These are phyloP conservation scores for Tolypocladium album DNA, from an alignment of 2,329 filamentous ascomycete genomes.

Conservation along the genomic window DNA sequence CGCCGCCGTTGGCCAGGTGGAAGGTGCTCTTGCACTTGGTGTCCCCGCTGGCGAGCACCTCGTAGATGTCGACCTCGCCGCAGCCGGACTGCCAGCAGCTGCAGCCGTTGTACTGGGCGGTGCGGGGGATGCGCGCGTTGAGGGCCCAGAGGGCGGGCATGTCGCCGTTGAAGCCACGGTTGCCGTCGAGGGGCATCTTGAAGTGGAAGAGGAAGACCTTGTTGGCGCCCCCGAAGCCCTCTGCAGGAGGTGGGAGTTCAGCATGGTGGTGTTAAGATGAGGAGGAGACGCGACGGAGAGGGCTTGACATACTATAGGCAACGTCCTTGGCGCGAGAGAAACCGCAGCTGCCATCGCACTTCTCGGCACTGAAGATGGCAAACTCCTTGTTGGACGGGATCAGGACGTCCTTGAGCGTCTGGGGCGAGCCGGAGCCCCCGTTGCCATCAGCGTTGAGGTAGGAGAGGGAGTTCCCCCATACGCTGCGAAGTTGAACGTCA, in stretches of 20 bases:
- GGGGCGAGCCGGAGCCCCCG: constrained; percentile 24
- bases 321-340: constrained; percentile 30
- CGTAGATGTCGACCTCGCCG: constrained; percentile 67
- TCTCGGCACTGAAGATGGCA: constrained; percentile 31
- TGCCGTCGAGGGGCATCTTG: constrained; percentile 54
- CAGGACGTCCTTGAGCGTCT: constrained; percentile 25
- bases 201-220: constrained; percentile 69
- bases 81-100: constrained; percentile 62
- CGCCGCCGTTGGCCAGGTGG: constrained; percentile 46
- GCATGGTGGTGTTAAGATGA: neutral
- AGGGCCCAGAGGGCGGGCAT: constrained; percentile 70
- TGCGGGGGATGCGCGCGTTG: constrained; percentile 61
- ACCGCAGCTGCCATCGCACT: constrained; percentile 32
- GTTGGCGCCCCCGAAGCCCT: constrained; percentile 59
- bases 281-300: neutral
- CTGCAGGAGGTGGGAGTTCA: constrained; percentile 20
- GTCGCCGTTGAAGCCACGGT: constrained; percentile 44
- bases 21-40: constrained; percentile 59
- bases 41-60: constrained; percentile 56
- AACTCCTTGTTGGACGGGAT: constrained; percentile 35
- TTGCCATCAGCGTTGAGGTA: constrained; percentile 32
- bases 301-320: constrained; percentile 29
- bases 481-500: constrained; percentile 14
- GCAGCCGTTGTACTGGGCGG: constrained; percentile 59
- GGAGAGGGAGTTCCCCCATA: constrained; percentile 33